Percentiles rank a stretch among this genome's conserved stretches.
Conservation (phyloP, 1,139 yeast species). For the Blastobotrys aristatus region DNA sequence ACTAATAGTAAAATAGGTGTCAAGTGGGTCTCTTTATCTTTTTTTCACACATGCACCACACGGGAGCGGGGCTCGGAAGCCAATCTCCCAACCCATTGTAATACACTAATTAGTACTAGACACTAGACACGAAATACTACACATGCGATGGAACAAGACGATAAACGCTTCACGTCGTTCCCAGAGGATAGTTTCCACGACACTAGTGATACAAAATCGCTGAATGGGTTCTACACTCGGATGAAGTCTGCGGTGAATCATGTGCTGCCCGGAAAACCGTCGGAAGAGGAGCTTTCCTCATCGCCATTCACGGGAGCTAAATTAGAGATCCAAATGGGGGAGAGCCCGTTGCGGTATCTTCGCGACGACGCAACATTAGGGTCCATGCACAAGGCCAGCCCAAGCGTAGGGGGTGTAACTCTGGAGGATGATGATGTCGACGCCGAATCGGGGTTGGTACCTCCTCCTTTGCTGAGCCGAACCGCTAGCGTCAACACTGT, state of each 20-base stretch:
- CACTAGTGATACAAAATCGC: conserved; percentile 20
- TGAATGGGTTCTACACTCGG: conserved; percentile 25
- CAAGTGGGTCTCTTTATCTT: too few species aligned
- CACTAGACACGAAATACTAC: neutral
- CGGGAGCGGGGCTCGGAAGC: too few species aligned
- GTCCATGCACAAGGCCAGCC: conserved; percentile 20
- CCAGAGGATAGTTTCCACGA: conserved; percentile 28
- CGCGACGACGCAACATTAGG: conserved; percentile 3
- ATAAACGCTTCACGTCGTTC: conserved; percentile 24
- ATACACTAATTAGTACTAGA: too few species aligned
- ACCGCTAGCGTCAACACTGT: conserved; percentile 23
- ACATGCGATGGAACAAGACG: neutral
- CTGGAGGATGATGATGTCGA: conserved; percentile 4
- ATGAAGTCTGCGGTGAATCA: conserved; percentile 28
- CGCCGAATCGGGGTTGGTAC: neutral
- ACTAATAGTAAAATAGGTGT: too few species aligned
- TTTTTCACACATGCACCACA: too few species aligned
- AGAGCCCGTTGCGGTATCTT: conserved; percentile 13
- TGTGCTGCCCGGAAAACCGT: conserved; percentile 21
- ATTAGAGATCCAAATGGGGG: too few species aligned
- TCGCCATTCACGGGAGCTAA: conserved; percentile 13
- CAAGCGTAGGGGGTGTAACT: conserved; percentile 17
- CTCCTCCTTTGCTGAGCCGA: conserved; percentile 20
- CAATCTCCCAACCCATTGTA: too few species aligned
- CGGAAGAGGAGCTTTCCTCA: neutral